Evolutionary conservation across 495 filamentous ascomycete species (phyloP).

Genomic region (Xylaria nigripes): DNA sequence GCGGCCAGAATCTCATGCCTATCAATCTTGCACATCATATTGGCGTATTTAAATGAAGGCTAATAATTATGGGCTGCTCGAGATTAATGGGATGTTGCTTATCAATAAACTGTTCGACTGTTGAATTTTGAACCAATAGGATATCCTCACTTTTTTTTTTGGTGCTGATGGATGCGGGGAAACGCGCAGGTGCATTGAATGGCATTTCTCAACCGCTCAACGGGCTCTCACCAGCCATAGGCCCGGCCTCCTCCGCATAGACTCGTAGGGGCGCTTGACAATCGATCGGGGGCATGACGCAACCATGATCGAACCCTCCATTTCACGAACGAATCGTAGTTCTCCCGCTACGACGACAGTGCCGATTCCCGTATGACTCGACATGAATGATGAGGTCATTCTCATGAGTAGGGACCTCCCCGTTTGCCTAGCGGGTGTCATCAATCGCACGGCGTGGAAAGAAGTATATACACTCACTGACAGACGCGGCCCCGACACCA

Average conservation of each 20-base stretch:
- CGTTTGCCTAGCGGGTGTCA: not conserved
- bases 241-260: not conserved
- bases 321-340: not conserved
- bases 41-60: too few species aligned
- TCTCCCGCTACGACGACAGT: not conserved
- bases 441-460: not conserved
- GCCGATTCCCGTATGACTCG: not conserved
- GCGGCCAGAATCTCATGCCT: too few species aligned
- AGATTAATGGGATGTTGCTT: too few species aligned
- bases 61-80: too few species aligned
- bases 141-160: too few species aligned
- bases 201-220: too few species aligned
- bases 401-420: not conserved
- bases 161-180: too few species aligned
- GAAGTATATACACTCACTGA: constrained; percentile 1
- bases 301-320: constrained; percentile 2
- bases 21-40: too few species aligned
- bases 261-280: not conserved
- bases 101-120: too few species aligned
- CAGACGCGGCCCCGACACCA: not conserved
- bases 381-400: constrained; percentile 9
- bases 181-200: too few species aligned
- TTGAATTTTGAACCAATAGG: too few species aligned
- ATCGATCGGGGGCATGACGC: constrained; percentile 8
- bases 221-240: too few species aligned